Base-by-base conservation (phyloP, 202 grass and related monocot species). In the Schoenoplectus tabernaemontani region DNA sequence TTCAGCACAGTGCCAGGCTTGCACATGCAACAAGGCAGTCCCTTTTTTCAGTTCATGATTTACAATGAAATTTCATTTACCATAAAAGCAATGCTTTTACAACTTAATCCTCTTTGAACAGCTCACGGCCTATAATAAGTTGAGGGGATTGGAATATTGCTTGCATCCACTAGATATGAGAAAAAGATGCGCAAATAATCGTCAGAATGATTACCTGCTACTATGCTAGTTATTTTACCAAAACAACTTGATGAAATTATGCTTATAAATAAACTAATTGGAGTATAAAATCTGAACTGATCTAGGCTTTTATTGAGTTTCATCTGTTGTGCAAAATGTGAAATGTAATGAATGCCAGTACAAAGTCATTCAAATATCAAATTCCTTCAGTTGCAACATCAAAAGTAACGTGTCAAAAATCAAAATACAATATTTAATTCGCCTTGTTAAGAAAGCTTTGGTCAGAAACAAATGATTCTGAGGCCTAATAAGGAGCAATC, bases 51-150 rank as follows among this genome's bases (percentile, higher is more conserved):
- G 72, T 77, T 77, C 70, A 64, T 44, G 57, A 85, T 78, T 83
- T 65, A 67, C 65, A 85, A 47, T 78, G 57, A 59, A 47, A 78
- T 79, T 23, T 51, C 54, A 66, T 51, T 78, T 87, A 47, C 23
- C 53, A 87, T 74, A 83, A 3, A 84, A 73, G 15, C 46, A 33
- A 51, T n/a, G 54, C 4, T n/a, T 53, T 54, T 20, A 80, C 6
- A 56, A 38, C 24, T 91, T 71, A 92, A 59, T 56, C 51, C 17
- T 56, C 51, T 56, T 56, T 56, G 51, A 56, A 56, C 51, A 56
- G 51, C 15, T 56, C 51, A 20, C 51, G 51, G 15, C 51, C 51
- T 92, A 96, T 96, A 85, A 96, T 92, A 85, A 96, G 91, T 87
- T 85, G 80, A n/a, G n/a, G n/a, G n/a, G n/a, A n/a, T n/a, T n/a